A percentile compares a stretch with the other conserved stretches of the same genome.
These are phyloP conservation scores for Dipodascus albidus DNA, from an alignment of 805 yeast genomes.

Conservation along the genomic window DNA sequence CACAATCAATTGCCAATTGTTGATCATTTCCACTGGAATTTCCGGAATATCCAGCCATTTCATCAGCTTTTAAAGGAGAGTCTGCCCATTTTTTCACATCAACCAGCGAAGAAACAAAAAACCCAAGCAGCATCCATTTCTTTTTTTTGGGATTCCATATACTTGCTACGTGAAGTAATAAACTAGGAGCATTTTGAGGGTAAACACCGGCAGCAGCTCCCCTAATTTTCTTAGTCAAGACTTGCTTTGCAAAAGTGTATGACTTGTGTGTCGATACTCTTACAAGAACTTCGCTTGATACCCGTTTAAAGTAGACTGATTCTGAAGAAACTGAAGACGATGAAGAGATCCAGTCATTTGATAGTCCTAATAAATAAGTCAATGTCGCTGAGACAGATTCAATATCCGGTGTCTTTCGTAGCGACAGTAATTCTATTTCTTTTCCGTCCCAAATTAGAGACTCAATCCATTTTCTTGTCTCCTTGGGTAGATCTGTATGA, in stretches of 20 bases:
- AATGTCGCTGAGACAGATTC: not conserved
- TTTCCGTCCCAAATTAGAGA: not conserved
- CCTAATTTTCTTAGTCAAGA: not conserved
- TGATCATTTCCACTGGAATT: not conserved
- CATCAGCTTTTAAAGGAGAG: not conserved
- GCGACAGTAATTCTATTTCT: not conserved
- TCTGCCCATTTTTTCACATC: not conserved
- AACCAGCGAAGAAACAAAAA: not conserved
- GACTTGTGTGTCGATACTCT: not conserved
- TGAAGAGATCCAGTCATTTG: not conserved
- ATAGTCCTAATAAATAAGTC: not conserved
- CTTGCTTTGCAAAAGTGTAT: not conserved
- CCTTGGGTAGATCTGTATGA: not conserved
- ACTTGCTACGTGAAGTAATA: not conserved
- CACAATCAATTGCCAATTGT: not conserved
- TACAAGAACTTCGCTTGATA: not conserved
- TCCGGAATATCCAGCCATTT: not conserved
- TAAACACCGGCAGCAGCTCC: not conserved
- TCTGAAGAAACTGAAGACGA: not conserved
- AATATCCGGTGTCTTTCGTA: not conserved
- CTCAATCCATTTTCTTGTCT: not conserved
- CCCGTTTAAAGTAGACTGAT: not conserved
- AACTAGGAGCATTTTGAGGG: not conserved
- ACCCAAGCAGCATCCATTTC: not conserved
- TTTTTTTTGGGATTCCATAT: not conserved